Percentiles rank a stretch among this genome's conserved stretches.
These are phyloP conservation scores for Rubus parviflorus DNA, from an alignment of 306 rosid genomes.

Conservation along the genomic window DNA sequence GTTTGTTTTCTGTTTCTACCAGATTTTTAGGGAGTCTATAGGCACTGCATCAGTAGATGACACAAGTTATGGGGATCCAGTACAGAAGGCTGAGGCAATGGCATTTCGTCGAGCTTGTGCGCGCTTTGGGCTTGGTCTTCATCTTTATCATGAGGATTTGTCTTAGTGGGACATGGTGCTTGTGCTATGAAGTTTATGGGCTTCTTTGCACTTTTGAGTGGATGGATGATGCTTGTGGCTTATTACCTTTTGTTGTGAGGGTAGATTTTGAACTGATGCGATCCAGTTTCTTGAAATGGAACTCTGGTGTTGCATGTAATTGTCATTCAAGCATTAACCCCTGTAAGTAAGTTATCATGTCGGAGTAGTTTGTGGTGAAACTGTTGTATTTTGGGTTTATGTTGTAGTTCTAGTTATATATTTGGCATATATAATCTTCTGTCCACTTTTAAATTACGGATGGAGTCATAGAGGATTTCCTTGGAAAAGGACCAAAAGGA, in stretches of 20 bases:
- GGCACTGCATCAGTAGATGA: conserved; percentile 76
- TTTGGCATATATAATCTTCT: not conserved
- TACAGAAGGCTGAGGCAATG: conserved; percentile 93
- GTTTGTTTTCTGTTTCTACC: conserved; percentile 15
- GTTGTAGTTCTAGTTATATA: not conserved
- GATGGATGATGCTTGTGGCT: conserved; percentile 7
- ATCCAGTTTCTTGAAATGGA: not conserved
- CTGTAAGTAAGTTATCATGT: not conserved
- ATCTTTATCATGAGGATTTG: conserved; percentile 75
- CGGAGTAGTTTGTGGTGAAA: not conserved
- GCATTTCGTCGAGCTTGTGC: conserved; percentile 97
- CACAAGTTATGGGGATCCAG: conserved; percentile 80
- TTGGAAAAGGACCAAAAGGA: not conserved
- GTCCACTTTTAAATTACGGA: not conserved
- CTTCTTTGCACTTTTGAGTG: not conserved
- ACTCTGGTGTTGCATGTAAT: not conserved
- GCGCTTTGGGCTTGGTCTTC: conserved; percentile 80
- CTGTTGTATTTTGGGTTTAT: not conserved
- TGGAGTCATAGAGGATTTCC: not conserved
- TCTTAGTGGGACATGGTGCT: conserved; percentile 28
- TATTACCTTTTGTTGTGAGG: not conserved
- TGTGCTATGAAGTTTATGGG: not conserved
- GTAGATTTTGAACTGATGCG: not conserved
- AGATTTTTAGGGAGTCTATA: conserved; percentile 77
- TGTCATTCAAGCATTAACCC: not conserved